Evolutionary conservation across 768 basidiomycete species (phyloP).

Genomic region (Suillus subalutaceus): DNA sequence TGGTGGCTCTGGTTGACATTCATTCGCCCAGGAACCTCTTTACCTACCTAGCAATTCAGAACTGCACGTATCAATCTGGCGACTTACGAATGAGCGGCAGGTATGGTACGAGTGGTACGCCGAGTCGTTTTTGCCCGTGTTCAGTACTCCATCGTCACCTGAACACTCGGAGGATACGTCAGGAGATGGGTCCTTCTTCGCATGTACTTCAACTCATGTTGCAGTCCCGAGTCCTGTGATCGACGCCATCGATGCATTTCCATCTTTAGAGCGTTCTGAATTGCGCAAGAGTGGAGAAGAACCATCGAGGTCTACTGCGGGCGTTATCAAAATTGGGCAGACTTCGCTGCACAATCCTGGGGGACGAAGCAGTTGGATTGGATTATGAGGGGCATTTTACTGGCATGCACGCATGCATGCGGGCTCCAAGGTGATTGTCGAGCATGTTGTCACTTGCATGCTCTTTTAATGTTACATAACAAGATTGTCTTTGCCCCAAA

Average conservation of each 20-base stretch:
- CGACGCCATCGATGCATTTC: constrained; percentile 59
- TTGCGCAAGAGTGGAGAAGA: constrained; percentile 14
- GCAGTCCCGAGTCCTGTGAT: constrained; percentile 69
- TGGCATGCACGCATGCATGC: not conserved
- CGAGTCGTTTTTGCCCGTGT: constrained; percentile 82
- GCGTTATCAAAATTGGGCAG: constrained; percentile 89
- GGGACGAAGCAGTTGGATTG: constrained; percentile 93
- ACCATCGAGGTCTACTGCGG: constrained; percentile 32
- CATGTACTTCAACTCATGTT: constrained; percentile 31
- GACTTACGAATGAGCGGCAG: constrained; percentile 82
- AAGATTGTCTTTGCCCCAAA: constrained; percentile 6
- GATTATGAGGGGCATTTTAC: constrained; percentile 49
- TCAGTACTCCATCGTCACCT: constrained; percentile 32
- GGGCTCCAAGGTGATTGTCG: not conserved
- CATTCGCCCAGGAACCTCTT: constrained; percentile 71
- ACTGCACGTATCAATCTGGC: constrained; percentile 92
- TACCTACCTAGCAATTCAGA: constrained; percentile 94
- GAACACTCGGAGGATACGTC: constrained; percentile 23
- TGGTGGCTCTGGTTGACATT: not conserved
- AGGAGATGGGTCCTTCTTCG: constrained; percentile 24
- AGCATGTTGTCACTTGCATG: not conserved
- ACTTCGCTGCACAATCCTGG: constrained; percentile 90
- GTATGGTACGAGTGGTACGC: constrained; percentile 99
- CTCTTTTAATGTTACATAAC: not conserved
- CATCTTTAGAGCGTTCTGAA: constrained; percentile 20